phyloP scores from a whole-genome alignment of 768 basidiomycete genomes.

The Agaricus blazei region DNA sequence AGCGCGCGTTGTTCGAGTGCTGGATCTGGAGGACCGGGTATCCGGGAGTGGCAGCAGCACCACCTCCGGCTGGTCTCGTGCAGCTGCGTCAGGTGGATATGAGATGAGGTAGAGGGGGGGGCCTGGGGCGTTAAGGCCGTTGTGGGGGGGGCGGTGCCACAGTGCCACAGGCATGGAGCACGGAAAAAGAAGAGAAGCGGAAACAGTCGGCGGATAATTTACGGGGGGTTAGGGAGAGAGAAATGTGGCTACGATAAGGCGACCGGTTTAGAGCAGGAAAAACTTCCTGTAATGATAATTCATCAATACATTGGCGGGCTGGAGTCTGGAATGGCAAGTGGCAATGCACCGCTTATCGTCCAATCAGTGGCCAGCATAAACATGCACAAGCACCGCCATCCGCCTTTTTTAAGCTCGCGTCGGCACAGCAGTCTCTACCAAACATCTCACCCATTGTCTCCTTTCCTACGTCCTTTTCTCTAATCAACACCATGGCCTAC shows the following conservation, averaged over 20 bases:
- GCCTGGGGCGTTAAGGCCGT: too few relatives aligned
- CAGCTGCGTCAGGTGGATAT: conserved; percentile 6
- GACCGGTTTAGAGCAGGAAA: neutral
- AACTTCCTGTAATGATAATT: neutral
- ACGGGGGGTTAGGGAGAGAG: neutral
- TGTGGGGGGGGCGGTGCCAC: neutral
- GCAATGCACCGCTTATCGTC: conserved; percentile 32
- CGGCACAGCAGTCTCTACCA: conserved; percentile 18
- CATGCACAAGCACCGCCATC: conserved; percentile 22
- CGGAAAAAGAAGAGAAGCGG: neutral
- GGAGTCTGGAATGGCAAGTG: neutral
- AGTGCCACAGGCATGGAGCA: too few relatives aligned
- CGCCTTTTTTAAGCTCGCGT: conserved; percentile 16
- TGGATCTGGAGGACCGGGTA: conserved; percentile 2
- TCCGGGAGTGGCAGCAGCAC: neutral
- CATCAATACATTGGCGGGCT: neutral
- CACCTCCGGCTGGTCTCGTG: conserved; percentile 1
- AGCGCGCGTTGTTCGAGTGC: neutral
- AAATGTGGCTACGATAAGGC: neutral
- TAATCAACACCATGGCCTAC: conserved; percentile 23
- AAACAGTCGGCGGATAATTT: conserved; percentile 6
- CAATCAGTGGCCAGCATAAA: conserved; percentile 34
- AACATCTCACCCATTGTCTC: conserved; percentile 16
- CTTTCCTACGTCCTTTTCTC: conserved; percentile 13
- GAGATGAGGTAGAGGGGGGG: neutral